Base-by-base conservation (phyloP, 2,329 filamentous ascomycete species). In the Exophiala lecanii-corni region DNA sequence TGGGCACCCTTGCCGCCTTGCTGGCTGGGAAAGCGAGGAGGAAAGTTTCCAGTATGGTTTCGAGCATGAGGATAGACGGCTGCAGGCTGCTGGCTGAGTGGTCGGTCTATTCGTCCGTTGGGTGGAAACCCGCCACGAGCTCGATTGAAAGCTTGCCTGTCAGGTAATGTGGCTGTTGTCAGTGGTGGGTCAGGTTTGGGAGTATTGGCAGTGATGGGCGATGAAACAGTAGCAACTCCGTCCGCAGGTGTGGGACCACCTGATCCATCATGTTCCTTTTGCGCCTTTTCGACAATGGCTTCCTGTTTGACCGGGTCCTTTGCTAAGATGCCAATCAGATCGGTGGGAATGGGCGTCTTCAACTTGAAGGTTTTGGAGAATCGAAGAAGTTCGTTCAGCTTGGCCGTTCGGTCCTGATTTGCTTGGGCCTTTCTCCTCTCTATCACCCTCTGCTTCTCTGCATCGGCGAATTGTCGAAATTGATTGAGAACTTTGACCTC, bases 261-360 rank as follows among this genome's bases (percentile, higher is more conserved):
- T 50, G 76, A 70, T 33, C 73, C 68, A 43, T 87, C 81, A 2
- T 81, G 82, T 54, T 91, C 84, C 59, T 81, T 79, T 48, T 86
- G 80, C 1, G 88, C 88, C 64, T 89, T 94, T 56, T 89, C 84
- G 59, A 95, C 84, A 51, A 98, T 97, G 60, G 89, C 81, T 58
- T 89, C 82, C 66, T 97, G 92, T 69, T 96, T 98, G 34, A 73
- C 76, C n/a, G 89, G 89, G 61, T 98, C 92, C 63, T 97, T 98
- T 45, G 92, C 91, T 48, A 98, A 84, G 54, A 98, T 98, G 1
- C 87, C 84, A 19, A 98, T 89, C 25, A 98, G 69, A 64, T 98
- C 92, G 39, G 79, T 82, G 1, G 92, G 92, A 9, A 98, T 89
- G 4, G 89, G 89, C 2, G 91, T 96, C 37, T 86, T 84, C 13